These are phyloP conservation scores for Ceratocystis cubensis DNA, from an alignment of 2,329 filamentous ascomycete species.

Conservation along the genomic window DNA sequence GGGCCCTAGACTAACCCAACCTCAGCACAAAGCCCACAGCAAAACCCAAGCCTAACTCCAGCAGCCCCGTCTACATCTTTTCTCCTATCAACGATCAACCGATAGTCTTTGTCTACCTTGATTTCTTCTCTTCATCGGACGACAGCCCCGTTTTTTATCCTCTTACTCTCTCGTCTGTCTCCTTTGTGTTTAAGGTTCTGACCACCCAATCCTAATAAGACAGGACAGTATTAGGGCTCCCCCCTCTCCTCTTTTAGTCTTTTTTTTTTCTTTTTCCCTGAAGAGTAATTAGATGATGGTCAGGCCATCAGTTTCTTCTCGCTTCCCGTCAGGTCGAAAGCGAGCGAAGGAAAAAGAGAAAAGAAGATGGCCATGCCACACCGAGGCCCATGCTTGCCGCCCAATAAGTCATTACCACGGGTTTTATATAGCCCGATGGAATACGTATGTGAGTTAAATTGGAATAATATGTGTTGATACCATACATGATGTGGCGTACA, in stretches of 20 bases:
- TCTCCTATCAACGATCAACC: too few relatives aligned
- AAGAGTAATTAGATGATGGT: not conserved
- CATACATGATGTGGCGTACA: too few relatives aligned
- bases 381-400: not conserved
- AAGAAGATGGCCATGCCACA: not conserved
- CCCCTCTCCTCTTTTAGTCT: not conserved
- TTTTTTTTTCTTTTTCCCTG: not conserved
- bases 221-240: too few relatives aligned
- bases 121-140: not conserved
- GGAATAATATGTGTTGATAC: too few relatives aligned
- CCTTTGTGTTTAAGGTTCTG: not conserved
- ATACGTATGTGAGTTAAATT: too few relatives aligned
- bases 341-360: not conserved
- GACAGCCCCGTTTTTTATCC: not conserved
- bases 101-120: too few relatives aligned
- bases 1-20: not conserved
- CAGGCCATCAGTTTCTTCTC: not conserved
- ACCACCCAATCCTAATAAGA: not conserved
- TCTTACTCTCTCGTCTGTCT: not conserved
- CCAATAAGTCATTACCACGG: not conserved
- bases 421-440: not conserved
- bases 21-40: not conserved
- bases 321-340: not conserved
- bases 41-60: not conserved
- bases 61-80: too few relatives aligned